Percentiles rank a stretch among this genome's conserved stretches.
phyloP scores from a whole-genome alignment of 129 eudicot genomes.

The Rutidosis leptorrhynchoides region DNA sequence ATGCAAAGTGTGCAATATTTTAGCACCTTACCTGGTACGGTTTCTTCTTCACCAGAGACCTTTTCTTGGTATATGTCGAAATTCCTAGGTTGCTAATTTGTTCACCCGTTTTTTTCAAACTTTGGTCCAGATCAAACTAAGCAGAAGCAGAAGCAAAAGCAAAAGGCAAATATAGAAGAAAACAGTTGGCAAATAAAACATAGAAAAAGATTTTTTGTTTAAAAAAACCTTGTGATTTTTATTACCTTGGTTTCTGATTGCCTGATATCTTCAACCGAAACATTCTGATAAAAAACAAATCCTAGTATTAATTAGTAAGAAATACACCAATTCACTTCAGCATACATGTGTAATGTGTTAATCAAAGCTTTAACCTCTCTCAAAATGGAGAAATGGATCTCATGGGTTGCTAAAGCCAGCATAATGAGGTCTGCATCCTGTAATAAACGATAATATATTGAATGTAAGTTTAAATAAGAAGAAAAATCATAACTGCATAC shows the following conservation, averaged over 20 bases:
- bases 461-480: neutral
- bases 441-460: neutral
- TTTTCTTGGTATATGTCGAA: neutral
- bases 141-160: neutral
- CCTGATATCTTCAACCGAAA: neutral
- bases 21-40: conserved; percentile 32
- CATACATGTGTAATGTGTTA: neutral
- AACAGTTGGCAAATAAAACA: neutral
- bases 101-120: neutral
- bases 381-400: conserved; percentile 56
- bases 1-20: neutral
- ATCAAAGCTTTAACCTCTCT: conserved; percentile 44
- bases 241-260: neutral
- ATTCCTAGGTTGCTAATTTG: neutral
- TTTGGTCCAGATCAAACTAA: neutral
- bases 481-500: neutral
- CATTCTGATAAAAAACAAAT: too few relatives aligned
- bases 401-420: conserved; percentile 67
- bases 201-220: neutral
- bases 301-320: too few relatives aligned
- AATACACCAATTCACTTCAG: too few relatives aligned
- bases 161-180: neutral
- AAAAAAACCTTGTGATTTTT: neutral
- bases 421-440: conserved; percentile 69
- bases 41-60: conserved; percentile 19